Evolutionary conservation across 2,329 filamentous ascomycete genomes (phyloP), one percentile per base, ranked within the genome.

Genomic region (Grosmannia serpens): DNA sequence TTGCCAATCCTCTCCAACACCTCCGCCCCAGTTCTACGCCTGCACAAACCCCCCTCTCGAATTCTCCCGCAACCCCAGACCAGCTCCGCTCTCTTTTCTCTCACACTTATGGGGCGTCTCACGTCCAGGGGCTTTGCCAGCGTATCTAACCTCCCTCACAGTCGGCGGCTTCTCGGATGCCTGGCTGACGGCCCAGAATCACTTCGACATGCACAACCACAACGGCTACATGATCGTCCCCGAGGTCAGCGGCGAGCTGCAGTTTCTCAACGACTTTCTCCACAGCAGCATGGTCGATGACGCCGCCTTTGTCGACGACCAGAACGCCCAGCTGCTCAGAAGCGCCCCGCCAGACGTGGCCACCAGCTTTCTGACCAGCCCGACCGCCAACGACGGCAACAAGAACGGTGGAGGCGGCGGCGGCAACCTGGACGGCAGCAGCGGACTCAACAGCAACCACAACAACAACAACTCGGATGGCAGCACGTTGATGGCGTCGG

Each of bases 211-310:
- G 86, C 90, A 94, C 74, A 89, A 85, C 70, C 90, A 96, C 74
- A 88, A 89, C 60, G 94, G 89, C 68, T 97, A 94, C 76, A 91
- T 96, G 87, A 95, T 96, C 74, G 75, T 78, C 55, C 89, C 91
- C 62, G 94, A 99, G 73, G 89, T 96, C 66, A 91, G 88, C 61
- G 94, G 94, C 74, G 94, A 99, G 76, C 96, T 96, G 72, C 96
- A 96, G 70, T 77, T 97, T 56, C 83, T 99, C 68, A 95, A 95
- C 76, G 92, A 99, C 72, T 97, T 97, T 70, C 81, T 99, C 61
- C 94, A 91, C 71, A 95, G 86, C 65, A 95, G 89, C 69, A 76
- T 96, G 58, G 81, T 96, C 63, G 91, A 97, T 73, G 91, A 95
- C 70, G 83, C 83, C 61, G 84, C 84, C 56, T 79, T 86, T 60